Evolutionary conservation across 371 early-diverging fungal genomes (phyloP).

Genomic region (Dipsacomyces acuminosporus): DNA sequence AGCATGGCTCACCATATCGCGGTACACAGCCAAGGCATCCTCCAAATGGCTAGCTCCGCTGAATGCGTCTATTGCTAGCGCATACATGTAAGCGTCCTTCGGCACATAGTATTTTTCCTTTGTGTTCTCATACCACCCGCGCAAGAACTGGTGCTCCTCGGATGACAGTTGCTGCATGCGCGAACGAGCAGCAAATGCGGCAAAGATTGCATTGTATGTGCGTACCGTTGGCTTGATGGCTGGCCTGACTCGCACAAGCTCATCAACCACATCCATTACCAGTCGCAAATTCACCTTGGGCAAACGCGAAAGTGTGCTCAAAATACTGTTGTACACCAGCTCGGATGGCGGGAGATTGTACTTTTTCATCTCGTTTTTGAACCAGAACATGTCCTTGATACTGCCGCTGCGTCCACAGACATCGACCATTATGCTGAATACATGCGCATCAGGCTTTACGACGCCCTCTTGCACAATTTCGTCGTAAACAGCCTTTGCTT

Average conservation of each 20-base stretch:
- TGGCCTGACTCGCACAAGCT: constrained; percentile 19
- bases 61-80: constrained; percentile 24
- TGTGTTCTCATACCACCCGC: constrained; percentile 22
- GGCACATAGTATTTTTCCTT: constrained; percentile 23
- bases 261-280: constrained; percentile 13
- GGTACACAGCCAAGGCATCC: constrained; percentile 35
- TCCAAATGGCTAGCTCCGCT: constrained; percentile 11
- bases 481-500: constrained; percentile 33
- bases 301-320: constrained; percentile 21
- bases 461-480: constrained; percentile 14
- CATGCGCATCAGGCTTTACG: constrained; percentile 34
- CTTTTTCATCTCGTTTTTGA: constrained; percentile 17
- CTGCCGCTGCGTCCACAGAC: constrained; percentile 32
- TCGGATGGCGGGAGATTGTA: constrained; percentile 12
- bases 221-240: constrained; percentile 26
- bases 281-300: constrained; percentile 15
- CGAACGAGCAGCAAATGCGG: constrained; percentile 24
- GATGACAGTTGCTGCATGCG: constrained; percentile 1
- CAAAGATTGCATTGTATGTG: constrained; percentile 30
- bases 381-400: constrained; percentile 19
- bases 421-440: constrained; percentile 42
- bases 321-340: constrained; percentile 31
- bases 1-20: constrained; percentile 30
- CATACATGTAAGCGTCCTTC: constrained; percentile 28
- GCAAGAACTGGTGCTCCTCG: constrained; percentile 21